A percentile compares a stretch with the other conserved stretches of the same genome.
These are phyloP conservation scores for Phytopythium mirpurense DNA, from an alignment of 352 stramenopile species.

Conservation along the genomic window DNA sequence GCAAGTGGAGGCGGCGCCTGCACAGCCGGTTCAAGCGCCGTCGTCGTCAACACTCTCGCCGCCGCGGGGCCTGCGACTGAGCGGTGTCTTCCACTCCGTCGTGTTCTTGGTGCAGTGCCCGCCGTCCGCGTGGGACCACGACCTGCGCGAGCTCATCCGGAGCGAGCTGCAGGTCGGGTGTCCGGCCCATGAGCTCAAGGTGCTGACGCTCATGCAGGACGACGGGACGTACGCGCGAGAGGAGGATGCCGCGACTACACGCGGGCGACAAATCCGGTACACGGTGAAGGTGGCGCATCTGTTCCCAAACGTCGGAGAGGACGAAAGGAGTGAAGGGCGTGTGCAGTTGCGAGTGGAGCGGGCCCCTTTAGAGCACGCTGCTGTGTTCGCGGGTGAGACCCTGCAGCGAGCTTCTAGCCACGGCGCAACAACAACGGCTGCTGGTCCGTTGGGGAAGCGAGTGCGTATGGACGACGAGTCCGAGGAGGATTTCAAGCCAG, in stretches of 20 bases:
- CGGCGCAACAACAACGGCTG: too few relatives aligned
- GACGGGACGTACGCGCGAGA: neutral
- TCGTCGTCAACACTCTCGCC: too few relatives aligned
- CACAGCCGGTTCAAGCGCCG: too few relatives aligned
- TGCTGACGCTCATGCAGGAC: neutral
- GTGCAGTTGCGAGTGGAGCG: slow-evolving; percentile 1
- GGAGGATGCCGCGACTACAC: neutral
- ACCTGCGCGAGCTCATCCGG: neutral
- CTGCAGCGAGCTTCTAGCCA: too few relatives aligned
- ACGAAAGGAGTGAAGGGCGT: neutral
- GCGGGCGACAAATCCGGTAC: neutral
- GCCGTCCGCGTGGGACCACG: neutral
- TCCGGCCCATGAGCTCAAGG: neutral
- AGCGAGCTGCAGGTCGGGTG: neutral
- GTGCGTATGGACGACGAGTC: too few relatives aligned
- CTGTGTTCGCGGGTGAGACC: neutral
- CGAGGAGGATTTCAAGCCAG: too few relatives aligned
- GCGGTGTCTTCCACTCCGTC: neutral
- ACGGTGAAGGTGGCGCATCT: neutral
- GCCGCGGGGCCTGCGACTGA: neutral
- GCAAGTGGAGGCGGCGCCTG: too few relatives aligned
- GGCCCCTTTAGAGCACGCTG: neutral
- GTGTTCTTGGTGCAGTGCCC: neutral
- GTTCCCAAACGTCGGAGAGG: neutral
- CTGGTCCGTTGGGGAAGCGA: too few relatives aligned